Conservation (phyloP, 164 flowering plant genomes). For the Aristolochia fimbriata region DNA sequence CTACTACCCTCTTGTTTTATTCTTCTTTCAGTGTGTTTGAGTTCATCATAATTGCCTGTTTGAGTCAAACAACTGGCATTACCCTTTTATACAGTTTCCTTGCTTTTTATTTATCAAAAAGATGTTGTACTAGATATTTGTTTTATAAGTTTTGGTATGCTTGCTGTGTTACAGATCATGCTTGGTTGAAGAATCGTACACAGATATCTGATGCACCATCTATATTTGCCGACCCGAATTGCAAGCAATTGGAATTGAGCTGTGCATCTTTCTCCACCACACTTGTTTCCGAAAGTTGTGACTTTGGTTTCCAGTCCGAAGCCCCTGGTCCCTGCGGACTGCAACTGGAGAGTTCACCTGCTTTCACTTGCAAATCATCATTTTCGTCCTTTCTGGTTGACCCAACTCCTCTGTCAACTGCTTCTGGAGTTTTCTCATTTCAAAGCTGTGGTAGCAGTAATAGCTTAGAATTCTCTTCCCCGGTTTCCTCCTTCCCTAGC, state of each 20-base stretch:
- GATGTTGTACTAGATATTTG: too few relatives aligned
- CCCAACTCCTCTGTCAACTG: slow-evolving; percentile 19
- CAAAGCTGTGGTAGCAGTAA: slow-evolving; percentile 27
- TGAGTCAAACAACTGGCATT: too few relatives aligned
- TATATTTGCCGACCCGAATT: slow-evolving; percentile 4
- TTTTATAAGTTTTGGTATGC: background rate
- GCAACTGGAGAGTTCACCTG: slow-evolving; percentile 29
- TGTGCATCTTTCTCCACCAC: slow-evolving; percentile 25
- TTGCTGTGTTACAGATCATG: slow-evolving; percentile 37
- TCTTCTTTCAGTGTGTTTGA: background rate
- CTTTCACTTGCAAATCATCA: slow-evolving; percentile 67
- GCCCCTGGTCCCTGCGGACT: slow-evolving; percentile 23
- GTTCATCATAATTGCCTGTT: too few relatives aligned
- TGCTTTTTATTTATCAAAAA: too few relatives aligned
- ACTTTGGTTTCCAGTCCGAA: slow-evolving; percentile 44
- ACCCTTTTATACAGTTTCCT: too few relatives aligned
- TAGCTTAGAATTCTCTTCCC: slow-evolving; percentile 33
- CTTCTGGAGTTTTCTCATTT: slow-evolving; percentile 54
- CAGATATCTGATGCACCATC: slow-evolving; percentile 11
- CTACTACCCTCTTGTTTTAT: background rate
- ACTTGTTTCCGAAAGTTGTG: slow-evolving; percentile 31
- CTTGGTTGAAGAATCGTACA: slow-evolving; percentile 36
- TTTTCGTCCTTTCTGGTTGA: slow-evolving; percentile 50
- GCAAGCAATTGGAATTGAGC: slow-evolving; percentile 15
- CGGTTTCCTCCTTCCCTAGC: slow-evolving; percentile 59